Evolutionary conservation across 306 rosid genomes (phyloP).

Genomic region (Fragaria vesca): DNA sequence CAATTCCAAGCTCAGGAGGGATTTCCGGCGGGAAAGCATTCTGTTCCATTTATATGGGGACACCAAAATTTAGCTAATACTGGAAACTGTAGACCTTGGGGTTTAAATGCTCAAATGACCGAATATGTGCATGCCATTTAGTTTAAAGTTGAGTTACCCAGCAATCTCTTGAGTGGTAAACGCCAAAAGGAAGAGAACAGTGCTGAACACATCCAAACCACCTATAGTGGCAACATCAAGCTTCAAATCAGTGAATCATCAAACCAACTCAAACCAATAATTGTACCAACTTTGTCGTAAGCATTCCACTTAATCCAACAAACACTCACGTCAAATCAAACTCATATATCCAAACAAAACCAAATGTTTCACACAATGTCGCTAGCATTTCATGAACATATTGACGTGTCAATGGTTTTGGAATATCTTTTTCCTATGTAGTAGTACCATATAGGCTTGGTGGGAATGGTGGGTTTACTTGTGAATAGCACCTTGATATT

Average conservation of each 20-base stretch:
- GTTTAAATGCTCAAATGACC: not conserved
- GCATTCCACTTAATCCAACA: slow-evolving; percentile 25
- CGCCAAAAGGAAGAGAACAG: not conserved
- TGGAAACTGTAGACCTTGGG: not conserved
- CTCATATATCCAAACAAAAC: not conserved
- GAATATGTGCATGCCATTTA: not conserved
- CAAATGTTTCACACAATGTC: not conserved
- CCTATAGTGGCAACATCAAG: not conserved
- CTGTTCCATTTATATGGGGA: not conserved
- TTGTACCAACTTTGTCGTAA: not conserved
- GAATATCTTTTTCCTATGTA: not conserved
- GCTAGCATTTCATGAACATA: not conserved
- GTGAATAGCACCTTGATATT: slow-evolving; percentile 8
- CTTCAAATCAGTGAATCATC: not conserved
- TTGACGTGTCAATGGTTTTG: not conserved
- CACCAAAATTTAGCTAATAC: not conserved
- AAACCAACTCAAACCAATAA: slow-evolving; percentile 7
- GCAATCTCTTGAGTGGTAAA: not conserved
- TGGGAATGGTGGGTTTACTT: not conserved
- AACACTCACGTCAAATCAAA: not conserved
- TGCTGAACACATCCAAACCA: not conserved
- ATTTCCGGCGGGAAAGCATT: not conserved
- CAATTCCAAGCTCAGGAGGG: not conserved
- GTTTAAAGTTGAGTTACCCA: not conserved
- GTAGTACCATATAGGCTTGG: not conserved